Evolutionary conservation across 108 stramenopile species (phyloP).

Genomic region (Cyclotella baltica): DNA sequence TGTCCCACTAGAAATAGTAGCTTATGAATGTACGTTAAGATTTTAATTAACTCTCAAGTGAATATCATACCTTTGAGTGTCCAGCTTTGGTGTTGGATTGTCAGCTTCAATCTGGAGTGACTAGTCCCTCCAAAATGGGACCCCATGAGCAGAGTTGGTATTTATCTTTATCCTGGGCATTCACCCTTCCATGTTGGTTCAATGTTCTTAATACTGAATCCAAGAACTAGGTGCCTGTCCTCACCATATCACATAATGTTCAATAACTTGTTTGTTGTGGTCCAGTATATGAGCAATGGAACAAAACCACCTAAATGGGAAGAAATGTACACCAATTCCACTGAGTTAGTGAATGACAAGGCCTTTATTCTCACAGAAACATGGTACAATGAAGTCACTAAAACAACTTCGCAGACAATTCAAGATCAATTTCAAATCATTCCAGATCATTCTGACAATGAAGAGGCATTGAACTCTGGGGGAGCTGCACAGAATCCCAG

Average conservation of each 20-base stretch:
- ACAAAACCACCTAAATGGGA: constrained; percentile 20
- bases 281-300: constrained; percentile 11
- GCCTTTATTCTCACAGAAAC: no score
- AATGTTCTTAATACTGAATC: constrained; percentile 43
- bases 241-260: constrained; percentile 38
- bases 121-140: constrained; percentile 45
- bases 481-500: neutral
- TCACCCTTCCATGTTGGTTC: no score
- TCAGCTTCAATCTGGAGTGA: no score
- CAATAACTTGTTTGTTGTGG: constrained; percentile 37
- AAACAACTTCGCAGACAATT: no score
- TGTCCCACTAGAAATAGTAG: no score
- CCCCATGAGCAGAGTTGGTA: constrained; percentile 23
- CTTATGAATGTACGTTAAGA: no score
- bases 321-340: constrained; percentile 6
- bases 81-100: no score
- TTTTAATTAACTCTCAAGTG: no score
- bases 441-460: neutral
- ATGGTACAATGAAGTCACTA: no score
- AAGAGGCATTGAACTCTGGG: neutral
- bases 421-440: neutral
- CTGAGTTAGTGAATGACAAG: neutral
- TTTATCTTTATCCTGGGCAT: constrained; percentile 38
- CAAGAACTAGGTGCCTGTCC: constrained; percentile 28
- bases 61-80: no score